Base-by-base conservation (phyloP, 2,329 filamentous ascomycete genomes). In the Elsinoe perseae region DNA sequence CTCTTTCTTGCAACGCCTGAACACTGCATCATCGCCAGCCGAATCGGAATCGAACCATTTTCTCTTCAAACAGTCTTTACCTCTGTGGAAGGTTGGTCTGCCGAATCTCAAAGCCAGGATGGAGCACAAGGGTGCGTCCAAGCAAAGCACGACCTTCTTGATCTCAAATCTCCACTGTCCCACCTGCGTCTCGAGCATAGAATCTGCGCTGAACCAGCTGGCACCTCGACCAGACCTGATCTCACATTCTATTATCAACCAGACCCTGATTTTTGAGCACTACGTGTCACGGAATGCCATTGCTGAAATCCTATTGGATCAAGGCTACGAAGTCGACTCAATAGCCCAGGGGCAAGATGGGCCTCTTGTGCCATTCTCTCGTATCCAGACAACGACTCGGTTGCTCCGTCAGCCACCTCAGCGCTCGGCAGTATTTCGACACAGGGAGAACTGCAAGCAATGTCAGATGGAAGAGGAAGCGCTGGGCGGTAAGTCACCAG, bases 141-240 rank as follows among this genome's bases (percentile, higher is more conserved):
- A n/a, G 86, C 85, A 5, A 83, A 88, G 61, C 86, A 84, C 81
- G 1, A 84, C 80, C 30, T 82, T 85, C 65, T 76, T 89, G 59
- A 74, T 90, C 62, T 80, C 78, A 60, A 89, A 90, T 68, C 76
- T 90, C n/a, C 86, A 90, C 70, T 89, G 86, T 72, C 83, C 85
- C 12, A 86, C 85, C 59, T 90, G 86, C 68, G 81, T 88, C 50
- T 78, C 80, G 32, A 76, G 78, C 62, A 88, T 90, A 65, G 77
- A 82, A 64, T 73, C 78, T 55, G 76, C 79, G 58, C 71, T 89
- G 58, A 74, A 63, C 32, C 62, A 64, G 5, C 68, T 80, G 67
- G 58, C 75, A 65, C 71, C 79, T 66, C 65, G 72, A 74, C 73
- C 74, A 65, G 61, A 67, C 56, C 82, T 80, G 72, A 79, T 88